Conservation (phyloP, 257 asterid genomes). For the Gentiana straminea region DNA sequence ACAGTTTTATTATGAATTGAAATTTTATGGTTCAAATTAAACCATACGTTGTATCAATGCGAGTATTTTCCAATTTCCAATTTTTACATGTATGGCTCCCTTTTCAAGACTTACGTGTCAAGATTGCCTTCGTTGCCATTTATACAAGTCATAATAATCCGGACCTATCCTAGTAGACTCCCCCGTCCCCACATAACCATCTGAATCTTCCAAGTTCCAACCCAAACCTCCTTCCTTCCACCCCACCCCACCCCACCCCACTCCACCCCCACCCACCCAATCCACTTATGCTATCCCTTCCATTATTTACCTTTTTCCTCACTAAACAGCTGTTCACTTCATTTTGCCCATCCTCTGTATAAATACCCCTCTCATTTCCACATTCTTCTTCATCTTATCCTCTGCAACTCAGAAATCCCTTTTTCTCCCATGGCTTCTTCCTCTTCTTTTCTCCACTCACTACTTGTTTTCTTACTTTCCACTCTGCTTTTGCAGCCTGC, state of each 20-base stretch:
- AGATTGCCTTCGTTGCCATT: constrained; percentile 1
- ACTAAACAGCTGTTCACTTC: not conserved
- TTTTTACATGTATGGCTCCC: not conserved
- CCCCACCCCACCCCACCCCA: constrained; percentile 3
- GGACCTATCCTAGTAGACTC: not conserved
- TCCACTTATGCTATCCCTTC: constrained; percentile 1
- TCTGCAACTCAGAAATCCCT: not conserved
- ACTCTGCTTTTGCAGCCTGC: not conserved
- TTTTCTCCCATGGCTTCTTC: not conserved
- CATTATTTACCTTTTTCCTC: constrained; percentile 1
- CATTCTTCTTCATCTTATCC: not conserved
- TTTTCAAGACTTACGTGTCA: constrained; percentile 3
- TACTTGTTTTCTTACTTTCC: not conserved
- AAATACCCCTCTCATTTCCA: not conserved
- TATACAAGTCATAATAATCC: constrained; percentile 6
- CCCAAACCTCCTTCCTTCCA: not conserved
- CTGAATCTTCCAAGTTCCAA: constrained; percentile 12
- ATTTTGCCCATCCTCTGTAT: not conserved
- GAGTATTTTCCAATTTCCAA: not conserved
- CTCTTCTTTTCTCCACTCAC: not conserved
- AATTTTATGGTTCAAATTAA: not conserved
- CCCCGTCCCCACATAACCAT: constrained; percentile 5
- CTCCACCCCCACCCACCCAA: constrained; percentile 1
- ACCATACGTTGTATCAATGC: not conserved
- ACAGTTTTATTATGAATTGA: not conserved